These are phyloP conservation scores for Cytospora paraplurivora DNA, from an alignment of 2,329 filamentous ascomycete species.

Conservation along the genomic window DNA sequence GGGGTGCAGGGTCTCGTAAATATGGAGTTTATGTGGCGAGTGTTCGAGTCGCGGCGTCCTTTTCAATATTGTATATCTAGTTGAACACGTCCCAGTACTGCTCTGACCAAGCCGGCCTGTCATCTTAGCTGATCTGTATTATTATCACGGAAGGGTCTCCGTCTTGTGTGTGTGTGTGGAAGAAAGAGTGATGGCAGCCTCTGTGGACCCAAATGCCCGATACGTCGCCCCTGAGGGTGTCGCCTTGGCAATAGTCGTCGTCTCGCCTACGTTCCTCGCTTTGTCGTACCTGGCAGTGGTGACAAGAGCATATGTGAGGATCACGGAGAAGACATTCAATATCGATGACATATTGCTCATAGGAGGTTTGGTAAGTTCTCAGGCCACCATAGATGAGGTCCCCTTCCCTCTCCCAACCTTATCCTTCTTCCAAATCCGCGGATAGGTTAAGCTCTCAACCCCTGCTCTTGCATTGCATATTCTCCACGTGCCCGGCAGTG, in stretches of 20 bases:
- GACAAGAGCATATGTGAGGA: constrained; percentile 9
- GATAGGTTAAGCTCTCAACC: neutral
- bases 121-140: neutral
- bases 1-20: too few relatives aligned
- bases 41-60: too few relatives aligned
- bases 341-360: constrained; percentile 8
- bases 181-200: neutral
- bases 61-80: neutral
- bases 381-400: neutral
- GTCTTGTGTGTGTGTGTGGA: too few relatives aligned
- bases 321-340: constrained; percentile 1
- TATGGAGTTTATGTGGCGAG: too few relatives aligned
- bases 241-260: constrained; percentile 9
- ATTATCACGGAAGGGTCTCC: neutral
- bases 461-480: neutral
- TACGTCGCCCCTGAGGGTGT: constrained; percentile 7
- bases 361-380: constrained; percentile 1
- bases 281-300: constrained; percentile 9
- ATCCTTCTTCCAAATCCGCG: neutral
- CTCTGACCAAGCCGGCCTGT: neutral
- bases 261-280: constrained; percentile 6
- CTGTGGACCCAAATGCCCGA: neutral
- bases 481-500: neutral
- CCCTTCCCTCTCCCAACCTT: neutral
- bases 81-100: neutral